Conservation (phyloP, 208 protist genomes). For the Acanthamoeba healyi region DNA sequence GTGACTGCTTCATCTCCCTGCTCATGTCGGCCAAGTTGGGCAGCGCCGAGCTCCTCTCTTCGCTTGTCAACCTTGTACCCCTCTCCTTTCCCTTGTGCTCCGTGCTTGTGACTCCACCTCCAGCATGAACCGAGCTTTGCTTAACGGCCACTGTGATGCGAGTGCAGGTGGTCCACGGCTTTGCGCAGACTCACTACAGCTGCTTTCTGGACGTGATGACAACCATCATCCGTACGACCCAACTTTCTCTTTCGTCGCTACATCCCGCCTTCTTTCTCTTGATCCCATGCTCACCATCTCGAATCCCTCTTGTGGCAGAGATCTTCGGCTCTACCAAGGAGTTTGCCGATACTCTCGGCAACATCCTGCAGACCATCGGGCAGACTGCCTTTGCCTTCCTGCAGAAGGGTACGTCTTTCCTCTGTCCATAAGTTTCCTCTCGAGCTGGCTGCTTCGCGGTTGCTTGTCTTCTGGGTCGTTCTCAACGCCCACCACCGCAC, state of each 20-base stretch:
- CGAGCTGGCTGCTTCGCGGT: too few relatives aligned
- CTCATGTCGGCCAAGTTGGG: conserved; percentile 3
- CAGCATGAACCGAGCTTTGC: too few relatives aligned
- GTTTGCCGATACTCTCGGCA: neutral
- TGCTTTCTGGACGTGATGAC: conserved; percentile 33
- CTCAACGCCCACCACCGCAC: neutral
- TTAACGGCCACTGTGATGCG: too few relatives aligned
- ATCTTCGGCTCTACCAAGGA: neutral
- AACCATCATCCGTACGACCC: conserved; percentile 39
- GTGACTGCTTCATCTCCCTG: conserved; percentile 17
- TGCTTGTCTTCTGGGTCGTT: too few relatives aligned
- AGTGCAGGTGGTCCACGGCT: neutral
- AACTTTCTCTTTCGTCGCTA: too few relatives aligned
- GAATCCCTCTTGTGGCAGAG: neutral
- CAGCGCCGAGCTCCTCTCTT: neutral
- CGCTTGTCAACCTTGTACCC: neutral
- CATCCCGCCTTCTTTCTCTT: too few relatives aligned
- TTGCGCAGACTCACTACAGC: neutral
- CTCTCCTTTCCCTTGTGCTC: neutral
- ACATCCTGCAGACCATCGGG: neutral
- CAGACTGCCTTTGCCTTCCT: conserved; percentile 24
- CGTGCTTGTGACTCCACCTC: neutral
- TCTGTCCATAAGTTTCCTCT: too few relatives aligned
- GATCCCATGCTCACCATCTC: too few relatives aligned
- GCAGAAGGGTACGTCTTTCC: neutral